These are phyloP conservation scores for Acephala macrosclerotiorum DNA, from an alignment of 2,329 filamentous ascomycete species.

Conservation along the genomic window DNA sequence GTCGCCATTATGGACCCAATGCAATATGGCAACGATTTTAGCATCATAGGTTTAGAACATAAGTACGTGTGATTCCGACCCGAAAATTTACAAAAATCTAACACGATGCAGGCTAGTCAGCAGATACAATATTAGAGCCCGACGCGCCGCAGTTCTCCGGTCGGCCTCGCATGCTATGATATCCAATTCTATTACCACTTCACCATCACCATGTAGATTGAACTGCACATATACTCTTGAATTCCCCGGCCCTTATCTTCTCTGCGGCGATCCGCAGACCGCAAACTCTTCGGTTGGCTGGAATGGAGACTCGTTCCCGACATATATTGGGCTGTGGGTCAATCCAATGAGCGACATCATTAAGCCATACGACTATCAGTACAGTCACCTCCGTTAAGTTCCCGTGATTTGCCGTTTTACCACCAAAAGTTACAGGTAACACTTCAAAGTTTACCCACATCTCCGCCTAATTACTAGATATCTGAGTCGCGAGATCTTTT, in stretches of 20 bases:
- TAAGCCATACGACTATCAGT: background rate
- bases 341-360: background rate
- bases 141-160: background rate
- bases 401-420: too few relatives aligned
- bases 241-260: conserved; percentile 13
- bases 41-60: too few relatives aligned
- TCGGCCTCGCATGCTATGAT: background rate
- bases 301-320: background rate
- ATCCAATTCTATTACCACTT: background rate
- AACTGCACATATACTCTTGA: conserved; percentile 13
- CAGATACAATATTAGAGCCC: too few relatives aligned
- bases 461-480: too few relatives aligned
- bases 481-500: too few relatives aligned
- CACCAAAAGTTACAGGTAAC: too few relatives aligned
- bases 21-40: too few relatives aligned
- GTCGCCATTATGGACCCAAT: too few relatives aligned
- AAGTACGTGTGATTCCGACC: too few relatives aligned
- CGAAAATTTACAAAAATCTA: too few relatives aligned
- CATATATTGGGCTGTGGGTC: background rate
- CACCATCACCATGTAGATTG: conserved; percentile 10
- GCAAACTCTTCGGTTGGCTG: background rate
- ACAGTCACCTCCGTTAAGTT: background rate
- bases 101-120: too few relatives aligned
- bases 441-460: too few relatives aligned
- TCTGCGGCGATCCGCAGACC: background rate